Evolutionary conservation across 1,139 yeast genomes (phyloP), one percentile per base, ranked within the genome.

Genomic region (Lodderomyces margitis): DNA sequence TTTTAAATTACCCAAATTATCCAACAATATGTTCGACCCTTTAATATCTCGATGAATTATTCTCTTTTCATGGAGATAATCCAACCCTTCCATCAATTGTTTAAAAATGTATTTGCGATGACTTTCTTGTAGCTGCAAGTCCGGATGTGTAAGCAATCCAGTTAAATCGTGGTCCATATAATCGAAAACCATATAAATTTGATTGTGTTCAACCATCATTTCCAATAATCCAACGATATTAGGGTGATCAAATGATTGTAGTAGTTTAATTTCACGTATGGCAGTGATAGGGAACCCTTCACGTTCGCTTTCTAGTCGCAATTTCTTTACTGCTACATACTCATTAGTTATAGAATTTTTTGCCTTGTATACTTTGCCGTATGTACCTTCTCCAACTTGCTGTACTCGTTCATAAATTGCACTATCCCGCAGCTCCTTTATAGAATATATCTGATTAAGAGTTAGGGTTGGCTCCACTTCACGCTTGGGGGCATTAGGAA

Each of bases 261-360:
- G 68, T 17, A 92, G 67, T 50, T 89, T 83, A 46, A 91, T 88
- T 64, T 92, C 98, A 52, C 98, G 74, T 56, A 91, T 81, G 0
- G 98, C 96, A 0, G 98, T 92, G 17, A 92, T 87, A 1, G 98
- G 98, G 62, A 92, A 88, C 0, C 98, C 98, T 57, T 92, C 98
- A 39, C 89, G 72, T 60, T 92, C 98, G 7, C 81, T 67, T 57
- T 92, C 98, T 57, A 92, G 72, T 46, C 98, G 66, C 37, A 92
- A 70, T 52, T 83, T 77, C 57, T 92, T 92, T 56, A 92, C 68
- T 1, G 98, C 98, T 20, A 89, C 95, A 52, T 74, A 67, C 46
- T 78, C 81, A 5, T 76, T 73, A 0, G 96, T 87, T n/a, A 78
- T 68, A 12, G 66, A 64, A 56, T 88, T 86, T 41, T 68, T 68